A percentile compares a stretch with the other conserved stretches of the same genome.
These are phyloP conservation scores for Fagopyrum esculentum DNA, from an alignment of 148 eudicot genomes.

Conservation along the genomic window DNA sequence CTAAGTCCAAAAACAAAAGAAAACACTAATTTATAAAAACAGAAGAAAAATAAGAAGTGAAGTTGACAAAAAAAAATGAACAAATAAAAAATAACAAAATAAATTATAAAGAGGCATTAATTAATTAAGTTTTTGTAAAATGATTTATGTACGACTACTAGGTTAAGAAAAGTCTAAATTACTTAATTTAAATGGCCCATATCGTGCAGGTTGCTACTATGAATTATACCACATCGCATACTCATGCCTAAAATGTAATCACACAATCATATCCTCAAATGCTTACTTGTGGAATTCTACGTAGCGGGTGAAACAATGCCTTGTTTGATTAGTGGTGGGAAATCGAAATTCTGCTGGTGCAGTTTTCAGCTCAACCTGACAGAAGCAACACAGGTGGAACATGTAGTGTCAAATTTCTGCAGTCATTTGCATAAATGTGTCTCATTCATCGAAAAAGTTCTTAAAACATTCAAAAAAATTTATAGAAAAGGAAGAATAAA, in stretches of 20 bases:
- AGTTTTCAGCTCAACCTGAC: slow-evolving; percentile 60
- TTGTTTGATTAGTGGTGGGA: slow-evolving; percentile 83
- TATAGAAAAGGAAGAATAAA: not conserved
- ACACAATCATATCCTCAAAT: not conserved
- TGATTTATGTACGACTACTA: too few relatives aligned
- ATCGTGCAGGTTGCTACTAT: too few relatives aligned
- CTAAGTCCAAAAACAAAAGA: too few relatives aligned
- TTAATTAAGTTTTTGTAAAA: too few relatives aligned
- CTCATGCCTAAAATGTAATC: not conserved
- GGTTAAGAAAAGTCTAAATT: too few relatives aligned
- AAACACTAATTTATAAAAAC: too few relatives aligned
- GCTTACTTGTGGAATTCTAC: slow-evolving; percentile 75
- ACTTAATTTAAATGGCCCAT: too few relatives aligned
- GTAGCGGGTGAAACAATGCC: slow-evolving; percentile 93
- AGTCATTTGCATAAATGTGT: not conserved
- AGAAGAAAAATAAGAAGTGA: too few relatives aligned
- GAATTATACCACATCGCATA: not conserved
- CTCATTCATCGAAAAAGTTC: not conserved
- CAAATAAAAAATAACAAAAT: too few relatives aligned
- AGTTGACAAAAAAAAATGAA: too few relatives aligned
- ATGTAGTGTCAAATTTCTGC: not conserved
- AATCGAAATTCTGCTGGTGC: slow-evolving; percentile 96
- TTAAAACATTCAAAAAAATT: not conserved
- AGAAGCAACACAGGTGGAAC: not conserved
- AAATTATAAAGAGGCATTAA: too few relatives aligned